phyloP scores from a whole-genome alignment of 2,329 filamentous ascomycete species.

The Colletotrichum sp. region DNA sequence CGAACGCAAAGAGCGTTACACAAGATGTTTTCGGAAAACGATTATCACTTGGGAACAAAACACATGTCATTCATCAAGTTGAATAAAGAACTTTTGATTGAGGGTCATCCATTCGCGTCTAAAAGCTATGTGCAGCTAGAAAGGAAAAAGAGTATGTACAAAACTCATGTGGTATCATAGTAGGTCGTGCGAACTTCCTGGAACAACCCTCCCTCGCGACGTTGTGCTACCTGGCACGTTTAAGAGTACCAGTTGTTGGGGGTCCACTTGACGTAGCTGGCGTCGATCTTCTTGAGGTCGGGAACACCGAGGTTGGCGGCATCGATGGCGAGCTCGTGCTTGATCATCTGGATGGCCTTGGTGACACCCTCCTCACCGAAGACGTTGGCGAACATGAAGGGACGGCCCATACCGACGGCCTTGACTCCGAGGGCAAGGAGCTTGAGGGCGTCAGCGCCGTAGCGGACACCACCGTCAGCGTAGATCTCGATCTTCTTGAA shows the following conservation, averaged over 20 bases:
- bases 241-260: slow-evolving; percentile 31
- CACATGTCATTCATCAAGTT: neutral
- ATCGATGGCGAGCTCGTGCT: slow-evolving; percentile 52
- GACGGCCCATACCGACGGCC: slow-evolving; percentile 52
- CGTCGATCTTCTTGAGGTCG: slow-evolving; percentile 39
- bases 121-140: slow-evolving; percentile 4
- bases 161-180: slow-evolving; percentile 8
- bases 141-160: slow-evolving; percentile 4
- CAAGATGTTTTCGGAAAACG: neutral
- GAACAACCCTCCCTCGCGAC: neutral
- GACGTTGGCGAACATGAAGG: slow-evolving; percentile 59
- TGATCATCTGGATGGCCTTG: slow-evolving; percentile 49
- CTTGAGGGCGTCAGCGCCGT: slow-evolving; percentile 47
- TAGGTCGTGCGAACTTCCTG: neutral
- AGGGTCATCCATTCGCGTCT: neutral
- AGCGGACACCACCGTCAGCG: slow-evolving; percentile 48
- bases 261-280: slow-evolving; percentile 31
- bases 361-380: slow-evolving; percentile 55
- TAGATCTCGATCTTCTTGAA: slow-evolving; percentile 44
- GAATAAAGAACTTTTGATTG: neutral
- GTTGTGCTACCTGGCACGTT: neutral
- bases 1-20: neutral
- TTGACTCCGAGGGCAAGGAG: slow-evolving; percentile 48
- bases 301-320: slow-evolving; percentile 47
- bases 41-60: neutral